Evolutionary conservation across 2,329 filamentous ascomycete species (phyloP).

Genomic region (Gaeumannomyces sp.): DNA sequence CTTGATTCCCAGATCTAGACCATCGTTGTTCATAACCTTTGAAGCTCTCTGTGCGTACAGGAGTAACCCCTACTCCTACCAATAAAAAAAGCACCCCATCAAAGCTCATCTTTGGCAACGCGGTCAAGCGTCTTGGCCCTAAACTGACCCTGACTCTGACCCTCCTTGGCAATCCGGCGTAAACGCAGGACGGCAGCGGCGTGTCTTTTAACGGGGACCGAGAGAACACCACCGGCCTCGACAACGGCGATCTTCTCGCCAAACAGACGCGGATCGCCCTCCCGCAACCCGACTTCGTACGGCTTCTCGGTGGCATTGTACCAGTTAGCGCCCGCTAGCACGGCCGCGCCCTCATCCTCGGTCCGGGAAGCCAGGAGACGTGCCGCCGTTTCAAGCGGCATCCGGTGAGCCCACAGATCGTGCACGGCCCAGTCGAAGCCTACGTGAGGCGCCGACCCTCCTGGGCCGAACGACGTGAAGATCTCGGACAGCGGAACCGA

Average conservation of each 20-base stretch:
- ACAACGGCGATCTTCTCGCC: conserved; percentile 39
- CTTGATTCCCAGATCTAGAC: no score
- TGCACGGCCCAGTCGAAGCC: conserved; percentile 43
- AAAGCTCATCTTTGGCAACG: conserved; percentile 6
- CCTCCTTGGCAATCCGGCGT: not conserved
- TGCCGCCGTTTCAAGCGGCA: conserved; percentile 37
- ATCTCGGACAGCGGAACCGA: conserved; percentile 45
- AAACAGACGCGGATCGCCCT: conserved; percentile 36
- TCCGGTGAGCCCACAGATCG: conserved; percentile 50
- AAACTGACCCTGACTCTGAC: not conserved
- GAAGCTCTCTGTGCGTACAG: no score
- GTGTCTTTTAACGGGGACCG: conserved; percentile 2
- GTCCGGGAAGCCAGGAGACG: conserved; percentile 35
- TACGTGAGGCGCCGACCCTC: conserved; percentile 34
- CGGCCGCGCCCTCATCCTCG: conserved; percentile 19
- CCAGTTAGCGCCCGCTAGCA: conserved; percentile 10
- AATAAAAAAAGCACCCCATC: no score
- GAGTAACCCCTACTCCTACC: no score
- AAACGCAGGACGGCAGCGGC: conserved; percentile 1
- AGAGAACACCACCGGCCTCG: conserved; percentile 19
- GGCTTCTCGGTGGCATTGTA: conserved; percentile 44
- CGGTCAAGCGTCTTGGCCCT: conserved; percentile 6
- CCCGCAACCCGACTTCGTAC: conserved; percentile 39
- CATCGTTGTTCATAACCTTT: no score
- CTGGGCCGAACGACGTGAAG: conserved; percentile 40